Evolutionary conservation across 495 filamentous ascomycete species (phyloP).

Genomic region (Echria macrotheca): DNA sequence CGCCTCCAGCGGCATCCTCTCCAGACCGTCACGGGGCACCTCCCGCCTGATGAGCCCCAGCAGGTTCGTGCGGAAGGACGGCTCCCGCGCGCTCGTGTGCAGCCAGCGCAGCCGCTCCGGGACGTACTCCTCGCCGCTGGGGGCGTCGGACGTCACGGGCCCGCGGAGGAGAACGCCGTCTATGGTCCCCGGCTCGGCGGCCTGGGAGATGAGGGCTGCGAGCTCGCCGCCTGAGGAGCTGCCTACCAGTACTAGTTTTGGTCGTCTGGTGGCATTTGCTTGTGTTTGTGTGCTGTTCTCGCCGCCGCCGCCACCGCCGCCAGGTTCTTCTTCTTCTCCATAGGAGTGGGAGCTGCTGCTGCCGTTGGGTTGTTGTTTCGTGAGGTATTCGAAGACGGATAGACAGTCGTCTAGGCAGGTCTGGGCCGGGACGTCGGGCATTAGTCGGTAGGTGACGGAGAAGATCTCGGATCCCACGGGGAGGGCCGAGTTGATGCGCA

Average conservation of each 20-base stretch:
- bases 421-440: constrained; percentile 19
- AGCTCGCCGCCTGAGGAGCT: constrained; percentile 30
- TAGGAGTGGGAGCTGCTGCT: too few species aligned
- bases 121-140: constrained; percentile 18
- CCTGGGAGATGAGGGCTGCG: constrained; percentile 25
- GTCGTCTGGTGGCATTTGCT: too few species aligned
- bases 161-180: constrained; percentile 26
- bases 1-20: constrained; percentile 24
- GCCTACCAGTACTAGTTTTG: constrained; percentile 21
- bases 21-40: constrained; percentile 17
- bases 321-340: too few species aligned
- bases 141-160: constrained; percentile 28
- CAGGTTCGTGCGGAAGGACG: constrained; percentile 22
- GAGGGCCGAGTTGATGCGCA: constrained; percentile 16
- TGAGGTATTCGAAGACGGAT: constrained; percentile 13
- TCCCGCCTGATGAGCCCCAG: constrained; percentile 14
- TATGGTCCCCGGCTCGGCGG: neutral
- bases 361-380: neutral
- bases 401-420: constrained; percentile 24
- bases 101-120: constrained; percentile 6
- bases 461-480: constrained; percentile 11
- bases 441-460: constrained; percentile 26
- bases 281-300: too few species aligned
- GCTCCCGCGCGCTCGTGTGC: constrained; percentile 20
- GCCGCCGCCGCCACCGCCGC: too few species aligned